phyloP scores from a whole-genome alignment of 495 filamentous ascomycete species.

The Cercophora samala region DNA sequence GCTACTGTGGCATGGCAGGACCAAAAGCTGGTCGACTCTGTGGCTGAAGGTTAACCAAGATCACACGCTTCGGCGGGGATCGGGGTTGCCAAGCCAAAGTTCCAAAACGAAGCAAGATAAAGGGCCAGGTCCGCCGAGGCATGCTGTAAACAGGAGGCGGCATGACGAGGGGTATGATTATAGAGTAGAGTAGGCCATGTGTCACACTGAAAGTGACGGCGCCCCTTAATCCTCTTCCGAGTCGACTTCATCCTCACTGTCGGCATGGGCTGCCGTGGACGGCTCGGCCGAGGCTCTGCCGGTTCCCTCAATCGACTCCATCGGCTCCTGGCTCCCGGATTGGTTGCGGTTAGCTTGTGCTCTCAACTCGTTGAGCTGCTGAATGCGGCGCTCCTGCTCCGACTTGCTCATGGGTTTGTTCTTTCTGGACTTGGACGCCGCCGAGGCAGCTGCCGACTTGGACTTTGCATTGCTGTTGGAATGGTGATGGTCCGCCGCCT shows the following conservation, averaged over 20 bases:
- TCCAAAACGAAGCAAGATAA: not conserved
- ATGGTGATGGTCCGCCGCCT: constrained; percentile 21
- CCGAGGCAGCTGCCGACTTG: constrained; percentile 39
- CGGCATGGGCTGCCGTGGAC: constrained; percentile 18
- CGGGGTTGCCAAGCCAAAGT: not conserved
- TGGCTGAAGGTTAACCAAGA: not conserved
- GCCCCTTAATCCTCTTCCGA: constrained; percentile 37
- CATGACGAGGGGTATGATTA: not conserved
- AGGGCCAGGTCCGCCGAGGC: not conserved
- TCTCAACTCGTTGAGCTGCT: constrained; percentile 63
- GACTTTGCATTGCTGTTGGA: constrained; percentile 30
- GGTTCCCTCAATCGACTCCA: constrained; percentile 39
- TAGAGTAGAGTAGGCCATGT: not conserved
- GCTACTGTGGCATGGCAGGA: not conserved
- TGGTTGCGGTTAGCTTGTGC: constrained; percentile 45
- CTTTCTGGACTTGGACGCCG: constrained; percentile 77
- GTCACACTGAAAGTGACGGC: not conserved
- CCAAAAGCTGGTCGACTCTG: not conserved
- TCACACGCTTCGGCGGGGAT: not conserved
- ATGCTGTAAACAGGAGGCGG: not conserved
- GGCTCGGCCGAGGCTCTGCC: constrained; percentile 23
- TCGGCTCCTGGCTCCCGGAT: constrained; percentile 49
- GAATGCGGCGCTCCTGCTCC: constrained; percentile 88
- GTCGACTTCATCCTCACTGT: constrained; percentile 38
- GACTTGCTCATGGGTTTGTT: constrained; percentile 97